Evolutionary conservation across 2,329 filamentous ascomycete species (phyloP).

Genomic region (Diaporthe longicolla): DNA sequence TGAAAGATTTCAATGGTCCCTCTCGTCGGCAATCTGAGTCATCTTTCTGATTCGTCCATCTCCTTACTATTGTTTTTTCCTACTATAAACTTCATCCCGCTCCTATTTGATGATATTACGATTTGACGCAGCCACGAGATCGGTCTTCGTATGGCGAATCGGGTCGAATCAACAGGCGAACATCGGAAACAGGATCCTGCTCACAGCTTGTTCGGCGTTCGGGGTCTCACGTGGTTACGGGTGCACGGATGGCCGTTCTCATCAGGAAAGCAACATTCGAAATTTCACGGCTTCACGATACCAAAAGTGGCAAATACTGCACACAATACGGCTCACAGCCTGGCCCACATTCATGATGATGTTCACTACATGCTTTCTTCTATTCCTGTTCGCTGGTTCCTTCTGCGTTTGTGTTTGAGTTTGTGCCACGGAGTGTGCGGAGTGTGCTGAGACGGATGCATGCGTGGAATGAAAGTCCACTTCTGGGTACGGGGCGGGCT

Average conservation of each 20-base stretch:
- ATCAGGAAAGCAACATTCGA: neutral
- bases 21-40: constrained; percentile 64
- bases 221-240: constrained; percentile 1
- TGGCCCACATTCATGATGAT: constrained; percentile 19
- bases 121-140: constrained; percentile 28
- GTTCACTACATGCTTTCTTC: constrained; percentile 1
- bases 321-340: constrained; percentile 16
- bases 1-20: constrained; percentile 67
- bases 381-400: neutral
- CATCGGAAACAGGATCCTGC: neutral
- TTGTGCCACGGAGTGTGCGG: neutral
- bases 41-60: constrained; percentile 55
- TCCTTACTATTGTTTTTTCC: constrained; percentile 33
- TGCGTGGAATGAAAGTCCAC: constrained; percentile 5
- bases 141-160: constrained; percentile 19
- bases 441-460: constrained; percentile 6
- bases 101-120: constrained; percentile 40
- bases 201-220: constrained; percentile 28
- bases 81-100: constrained; percentile 45
- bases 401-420: constrained; percentile 14
- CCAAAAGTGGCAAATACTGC: constrained; percentile 14
- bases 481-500: neutral
- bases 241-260: constrained; percentile 16
- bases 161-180: constrained; percentile 36
- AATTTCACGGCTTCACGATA: constrained; percentile 26